Base-by-base conservation (phyloP, 1,284 basidiomycete species). In the Cryptococcus sp. region DNA sequence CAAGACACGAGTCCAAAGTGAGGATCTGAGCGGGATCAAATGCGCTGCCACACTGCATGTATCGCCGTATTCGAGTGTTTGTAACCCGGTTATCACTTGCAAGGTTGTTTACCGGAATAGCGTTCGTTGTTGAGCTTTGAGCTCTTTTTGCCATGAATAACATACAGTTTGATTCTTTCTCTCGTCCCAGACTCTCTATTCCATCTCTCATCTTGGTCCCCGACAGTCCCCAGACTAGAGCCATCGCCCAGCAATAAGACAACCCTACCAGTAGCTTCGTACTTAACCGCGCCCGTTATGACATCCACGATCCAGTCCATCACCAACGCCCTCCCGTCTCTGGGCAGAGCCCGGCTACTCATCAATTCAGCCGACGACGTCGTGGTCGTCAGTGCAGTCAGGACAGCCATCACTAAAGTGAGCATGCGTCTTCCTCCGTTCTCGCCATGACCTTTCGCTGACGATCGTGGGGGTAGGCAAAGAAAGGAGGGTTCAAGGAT, bases 401-500 rank as follows among this genome's bases (percentile, higher is more conserved):
- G 95, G 63, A 91, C 93, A 39, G 89, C 94, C 46, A 83, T 95
- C 66, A 95, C 93, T 41, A 93, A 92, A 84, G 90, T 89, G 46
- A 57, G 75, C 64, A 47, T 23, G 50, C 15, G 38, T 39, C 19
- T 10, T 17, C 1, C 8, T 20, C 30, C 6, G 5, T 48, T 48
- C 20, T 8, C 4, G 20, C 47, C 8, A n/a, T 13, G 17, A 48
- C 2, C 3, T 10, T 35, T 35, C 30, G 30, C 54, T 57, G 47
- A 55, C 60, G 47, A 58, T 38, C 17, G 20, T 7, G 16, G 11
- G 10, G 23, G 11, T 52, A 77, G 75, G 73, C 72, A 30, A 90
- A 85, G 79, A 96, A 95, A 78, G 94, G 94, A 57, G 92, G 91
- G 16, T 93, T 97, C 83, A 93, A 96, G 78, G 92, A 95, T 78